Evolutionary conservation across 805 yeast genomes (phyloP), one percentile per base, ranked within the genome.

Genomic region (Limtongozyma cylindracea): DNA sequence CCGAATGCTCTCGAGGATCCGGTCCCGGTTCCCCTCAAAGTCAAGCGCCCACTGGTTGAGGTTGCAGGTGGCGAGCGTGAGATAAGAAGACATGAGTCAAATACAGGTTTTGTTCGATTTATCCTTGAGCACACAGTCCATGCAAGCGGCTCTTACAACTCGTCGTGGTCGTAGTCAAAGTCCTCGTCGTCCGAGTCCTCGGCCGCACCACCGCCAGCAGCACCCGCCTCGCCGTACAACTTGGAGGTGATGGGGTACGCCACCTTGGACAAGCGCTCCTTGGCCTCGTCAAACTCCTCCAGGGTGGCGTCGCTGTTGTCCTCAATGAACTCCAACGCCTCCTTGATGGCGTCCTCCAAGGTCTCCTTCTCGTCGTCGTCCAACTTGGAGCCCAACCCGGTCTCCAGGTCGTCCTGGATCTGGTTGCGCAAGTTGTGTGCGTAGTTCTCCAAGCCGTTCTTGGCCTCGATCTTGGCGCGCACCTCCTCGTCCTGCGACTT

Each of bases 41-140:
- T 88, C 99, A 24, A 88, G 54, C 0, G 98, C 94, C 99, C 99
- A 88, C 58, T 88, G 99, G 49, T 88, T 88, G 30, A 88, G 56
- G 35, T 82, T 78, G 46, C 96, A 84, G 1, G 96, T 82, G 1
- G 96, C 82, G 17, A 84, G 51, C 0, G 95, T 84, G 21, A 82
- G 67, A 25, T 72, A 57, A 24, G 77, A 88, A 1, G 91, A 82
- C 94, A 82, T 82, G 9, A 9, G 17, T 15, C 8, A 15, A 15
- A 9, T 7, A 15, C 8, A 7, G 6, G 17, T 15, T 7, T 15
- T n/a, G n/a, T n/a, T n/a, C n/a, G n/a, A n/a, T n/a, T n/a, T n/a
- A n/a, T n/a, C n/a, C n/a, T n/a, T n/a, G n/a, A n/a, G n/a, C n/a
- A n/a, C n/a, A n/a, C n/a, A n/a, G n/a, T n/a, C n/a, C n/a, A n/a